Percentiles rank a stretch among this genome's conserved stretches.
Evolutionary conservation across 1,284 basidiomycete species (phyloP).

Genomic region (Malassezia dermatis): DNA sequence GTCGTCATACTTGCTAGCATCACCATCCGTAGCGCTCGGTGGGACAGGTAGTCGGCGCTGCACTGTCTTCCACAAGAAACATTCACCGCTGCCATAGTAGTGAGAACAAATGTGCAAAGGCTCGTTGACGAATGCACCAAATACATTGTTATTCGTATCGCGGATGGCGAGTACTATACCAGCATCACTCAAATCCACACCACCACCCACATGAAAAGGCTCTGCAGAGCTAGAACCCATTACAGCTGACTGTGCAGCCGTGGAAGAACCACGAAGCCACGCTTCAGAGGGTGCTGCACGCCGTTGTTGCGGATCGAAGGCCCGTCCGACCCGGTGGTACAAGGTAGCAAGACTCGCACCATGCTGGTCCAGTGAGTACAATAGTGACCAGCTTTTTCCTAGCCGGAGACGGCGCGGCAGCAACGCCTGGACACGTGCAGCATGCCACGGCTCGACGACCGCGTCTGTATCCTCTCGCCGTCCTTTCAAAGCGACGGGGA

Average conservation of each 20-base stretch:
- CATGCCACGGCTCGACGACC: conserved; percentile 33
- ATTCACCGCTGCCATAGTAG: conserved; percentile 44
- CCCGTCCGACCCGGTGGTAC: conserved; percentile 30
- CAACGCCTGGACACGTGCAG: conserved; percentile 30
- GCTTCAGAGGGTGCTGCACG: conserved; percentile 19
- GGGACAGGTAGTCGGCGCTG: conserved; percentile 28
- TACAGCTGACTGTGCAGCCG: conserved; percentile 25
- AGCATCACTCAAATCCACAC: conserved; percentile 26
- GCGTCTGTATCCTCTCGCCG: conserved; percentile 32
- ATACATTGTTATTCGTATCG: conserved; percentile 37
- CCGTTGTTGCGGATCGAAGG: conserved; percentile 19
- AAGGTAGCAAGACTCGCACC: conserved; percentile 84
- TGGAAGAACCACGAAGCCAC: conserved; percentile 34
- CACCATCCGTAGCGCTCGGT: conserved; percentile 29
- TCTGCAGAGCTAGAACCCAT: conserved; percentile 4
- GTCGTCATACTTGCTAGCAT: conserved; percentile 2
- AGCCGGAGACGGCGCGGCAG: conserved; percentile 72
- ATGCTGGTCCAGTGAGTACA: conserved; percentile 90
- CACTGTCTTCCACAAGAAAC: conserved; percentile 53
- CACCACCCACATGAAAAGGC: conserved; percentile 21
- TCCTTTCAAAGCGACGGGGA: conserved; percentile 30
- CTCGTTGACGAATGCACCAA: conserved; percentile 46
- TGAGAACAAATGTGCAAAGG: conserved; percentile 29
- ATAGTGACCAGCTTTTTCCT: conserved; percentile 66
- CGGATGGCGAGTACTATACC: conserved; percentile 37